These are phyloP conservation scores for Candida montana DNA, from an alignment of 805 yeast genomes.

Conservation along the genomic window DNA sequence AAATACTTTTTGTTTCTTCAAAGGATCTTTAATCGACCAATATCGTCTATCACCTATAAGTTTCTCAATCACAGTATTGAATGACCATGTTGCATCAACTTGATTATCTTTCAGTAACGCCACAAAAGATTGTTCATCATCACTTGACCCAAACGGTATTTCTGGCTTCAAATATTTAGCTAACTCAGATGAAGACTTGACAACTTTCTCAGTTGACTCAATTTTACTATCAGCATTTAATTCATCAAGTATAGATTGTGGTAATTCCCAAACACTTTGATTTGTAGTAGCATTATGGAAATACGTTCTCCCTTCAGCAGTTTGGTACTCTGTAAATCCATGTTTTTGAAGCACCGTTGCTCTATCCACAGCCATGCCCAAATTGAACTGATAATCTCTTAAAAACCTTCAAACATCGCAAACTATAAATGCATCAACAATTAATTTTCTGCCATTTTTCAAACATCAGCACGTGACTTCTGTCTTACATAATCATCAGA, in stretches of 20 bases:
- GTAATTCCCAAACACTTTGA: slow-evolving; percentile 79
- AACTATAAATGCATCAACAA: no score
- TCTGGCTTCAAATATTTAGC: slow-evolving; percentile 7
- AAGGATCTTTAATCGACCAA: slow-evolving; percentile 61
- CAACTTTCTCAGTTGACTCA: background rate
- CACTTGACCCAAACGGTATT: slow-evolving; percentile 24
- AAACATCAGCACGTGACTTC: no score
- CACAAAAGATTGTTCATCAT: slow-evolving; percentile 42
- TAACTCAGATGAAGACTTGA: slow-evolving; percentile 1
- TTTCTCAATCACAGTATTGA: slow-evolving; percentile 54
- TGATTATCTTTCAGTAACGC: slow-evolving; percentile 46
- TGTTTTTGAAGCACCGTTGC: slow-evolving; percentile 34
- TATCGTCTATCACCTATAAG: slow-evolving; percentile 58
- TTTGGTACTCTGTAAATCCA: slow-evolving; percentile 47
- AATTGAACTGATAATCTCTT: no score
- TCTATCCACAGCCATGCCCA: background rate
- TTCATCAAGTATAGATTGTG: slow-evolving; percentile 39
- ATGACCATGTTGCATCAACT: slow-evolving; percentile 75
- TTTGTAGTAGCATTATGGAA: slow-evolving; percentile 62
- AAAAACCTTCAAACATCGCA: no score
- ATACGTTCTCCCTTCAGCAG: slow-evolving; percentile 57
- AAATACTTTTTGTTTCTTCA: slow-evolving; percentile 53
- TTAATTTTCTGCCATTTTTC: no score
- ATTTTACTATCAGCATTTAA: slow-evolving; percentile 1
- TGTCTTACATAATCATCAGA: no score